A percentile compares a stretch with the other conserved stretches of the same genome.
Evolutionary conservation across 495 filamentous ascomycete genomes (phyloP).

Genomic region (Astrothelium subdiscretum): DNA sequence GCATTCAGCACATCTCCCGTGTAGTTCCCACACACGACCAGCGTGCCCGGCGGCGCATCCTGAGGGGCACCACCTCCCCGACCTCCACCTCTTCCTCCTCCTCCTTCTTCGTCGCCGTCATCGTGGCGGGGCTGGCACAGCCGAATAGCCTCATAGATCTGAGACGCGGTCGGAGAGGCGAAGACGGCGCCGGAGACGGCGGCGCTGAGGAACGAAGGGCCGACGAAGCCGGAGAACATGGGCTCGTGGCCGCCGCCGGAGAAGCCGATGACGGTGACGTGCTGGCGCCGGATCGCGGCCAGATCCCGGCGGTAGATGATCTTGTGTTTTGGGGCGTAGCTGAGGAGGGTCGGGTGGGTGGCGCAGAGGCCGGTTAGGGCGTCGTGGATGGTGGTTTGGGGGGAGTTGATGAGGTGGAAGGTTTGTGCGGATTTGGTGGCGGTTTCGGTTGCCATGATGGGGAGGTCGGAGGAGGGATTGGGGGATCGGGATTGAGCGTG

Average conservation of each 20-base stretch:
- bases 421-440: constrained; percentile 10
- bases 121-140: constrained; percentile 6
- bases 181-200: constrained; percentile 17
- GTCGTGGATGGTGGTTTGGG: constrained; percentile 13
- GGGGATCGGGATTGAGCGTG: no score
- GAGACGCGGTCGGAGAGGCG: constrained; percentile 12
- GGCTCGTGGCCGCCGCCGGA: constrained; percentile 20
- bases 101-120: neutral
- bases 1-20: constrained; percentile 19
- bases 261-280: constrained; percentile 18
- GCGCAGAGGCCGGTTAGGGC: constrained; percentile 10
- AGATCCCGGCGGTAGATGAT: constrained; percentile 16
- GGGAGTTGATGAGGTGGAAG: constrained; percentile 19
- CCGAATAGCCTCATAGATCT: constrained; percentile 11
- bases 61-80: constrained; percentile 12
- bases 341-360: constrained; percentile 10
- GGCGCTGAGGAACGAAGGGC: constrained; percentile 14
- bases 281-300: constrained; percentile 1
- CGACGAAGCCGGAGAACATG: constrained; percentile 17
- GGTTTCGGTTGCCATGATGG: constrained; percentile 8
- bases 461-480: no score
- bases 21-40: constrained; percentile 18
- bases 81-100: neutral
- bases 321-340: constrained; percentile 12
- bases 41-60: no score